These are phyloP conservation scores for Hypoxylon sp. DNA, from an alignment of 2,329 filamentous ascomycete genomes.

Conservation along the genomic window DNA sequence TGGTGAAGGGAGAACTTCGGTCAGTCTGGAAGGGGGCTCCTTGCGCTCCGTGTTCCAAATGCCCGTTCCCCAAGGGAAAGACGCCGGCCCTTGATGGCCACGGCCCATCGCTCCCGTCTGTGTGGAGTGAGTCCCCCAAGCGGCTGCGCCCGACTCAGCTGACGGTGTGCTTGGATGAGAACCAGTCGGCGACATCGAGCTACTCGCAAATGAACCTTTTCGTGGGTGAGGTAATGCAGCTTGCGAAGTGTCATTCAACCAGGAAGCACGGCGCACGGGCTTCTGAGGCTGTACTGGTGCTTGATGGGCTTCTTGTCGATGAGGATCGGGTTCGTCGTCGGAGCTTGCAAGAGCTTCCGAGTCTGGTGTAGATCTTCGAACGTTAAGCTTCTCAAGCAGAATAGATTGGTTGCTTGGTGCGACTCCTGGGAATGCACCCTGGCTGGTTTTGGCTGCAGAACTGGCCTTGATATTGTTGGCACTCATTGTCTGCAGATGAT, in stretches of 20 bases:
- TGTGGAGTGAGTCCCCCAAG: constrained; percentile 70
- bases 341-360: constrained; percentile 95
- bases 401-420: constrained; percentile 74
- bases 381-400: constrained; percentile 81
- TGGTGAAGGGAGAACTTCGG: constrained; percentile 82
- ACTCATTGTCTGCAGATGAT: constrained; percentile 63
- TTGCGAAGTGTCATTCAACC: constrained; percentile 86
- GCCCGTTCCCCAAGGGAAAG: constrained; percentile 82
- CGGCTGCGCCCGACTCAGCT: constrained; percentile 69
- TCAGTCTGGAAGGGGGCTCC: constrained; percentile 80
- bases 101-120: constrained; percentile 65
- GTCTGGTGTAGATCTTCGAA: constrained; percentile 89
- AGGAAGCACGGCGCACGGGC: constrained; percentile 81
- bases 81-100: constrained; percentile 60
- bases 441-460: constrained; percentile 67
- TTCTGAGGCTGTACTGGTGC: constrained; percentile 68
- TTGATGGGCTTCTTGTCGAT: constrained; percentile 67
- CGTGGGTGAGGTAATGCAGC: constrained; percentile 71
- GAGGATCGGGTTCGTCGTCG: constrained; percentile 87
- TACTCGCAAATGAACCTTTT: constrained; percentile 83
- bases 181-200: constrained; percentile 81
- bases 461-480: constrained; percentile 66
- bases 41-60: constrained; percentile 88
- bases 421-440: constrained; percentile 61
- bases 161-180: constrained; percentile 88